Base-by-base conservation (phyloP, 345 rosid genomes). In the Viola odorata region DNA sequence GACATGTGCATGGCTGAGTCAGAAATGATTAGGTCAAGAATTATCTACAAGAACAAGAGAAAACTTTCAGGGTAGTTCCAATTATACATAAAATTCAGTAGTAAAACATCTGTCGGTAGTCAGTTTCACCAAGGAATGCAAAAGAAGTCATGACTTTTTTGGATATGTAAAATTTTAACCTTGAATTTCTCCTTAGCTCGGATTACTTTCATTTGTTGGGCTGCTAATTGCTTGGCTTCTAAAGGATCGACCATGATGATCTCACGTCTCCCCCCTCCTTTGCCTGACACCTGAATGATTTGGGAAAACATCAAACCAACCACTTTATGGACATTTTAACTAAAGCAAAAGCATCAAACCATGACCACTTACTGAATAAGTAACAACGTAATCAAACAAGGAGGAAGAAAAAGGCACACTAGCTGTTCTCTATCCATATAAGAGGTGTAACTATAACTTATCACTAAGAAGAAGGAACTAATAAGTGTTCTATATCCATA, bases 221-320 rank as follows among this genome's bases (percentile, higher is more conserved):
- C 77, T 37, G 97, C 99, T 65, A 92, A 72, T 63, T 77, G 76
- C 74, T 89, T 92, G 42, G 99, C 99, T 55, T 92, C 96, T 66
- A 77, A 58, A 59, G 97, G 99, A 65, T 89, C 97, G 62, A 94
- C 97, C 99, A 94, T 94, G 68, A 82, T 72, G 39, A 87, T 72
- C 58, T 74, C 80, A 4, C 69, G 77, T 44, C 72, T 50, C 4
- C 63, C 64, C 57, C 41, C 69, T 61, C 66, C 76, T 55, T 66
- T 73, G 41, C 80, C 75, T 2, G 81, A 72, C 41, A 82, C 79
- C 87, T 82, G 71, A 23, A n/a, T n/a, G n/a, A n/a, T n/a, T n/a
- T n/a, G n/a, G n/a, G n/a, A n/a, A n/a, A n/a, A 23, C 32, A 23
- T 23, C 32, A 23, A 23, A 23, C 32, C 1, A 23, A 23, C 32